phyloP scores from a whole-genome alignment of 306 rosid species.

The Echinosophora koreensis region DNA sequence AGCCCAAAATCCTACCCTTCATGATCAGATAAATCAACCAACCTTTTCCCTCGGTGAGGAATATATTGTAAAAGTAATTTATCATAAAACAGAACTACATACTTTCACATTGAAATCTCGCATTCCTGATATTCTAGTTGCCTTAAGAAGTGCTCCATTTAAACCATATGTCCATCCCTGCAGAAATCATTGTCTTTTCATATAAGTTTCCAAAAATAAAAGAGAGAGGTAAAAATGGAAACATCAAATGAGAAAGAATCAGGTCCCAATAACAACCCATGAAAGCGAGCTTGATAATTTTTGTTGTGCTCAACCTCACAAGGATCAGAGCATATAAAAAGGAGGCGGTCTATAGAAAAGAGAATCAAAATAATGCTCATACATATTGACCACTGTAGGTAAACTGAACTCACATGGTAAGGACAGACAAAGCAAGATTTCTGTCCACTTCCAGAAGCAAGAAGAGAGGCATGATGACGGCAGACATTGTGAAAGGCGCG shows the following conservation, averaged over 20 bases:
- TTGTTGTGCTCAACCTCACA: constrained; percentile 15
- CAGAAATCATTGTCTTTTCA: constrained; percentile 38
- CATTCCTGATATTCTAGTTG: constrained; percentile 80
- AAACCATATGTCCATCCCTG: constrained; percentile 97
- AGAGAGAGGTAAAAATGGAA: constrained; percentile 1
- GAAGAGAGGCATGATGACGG: constrained; percentile 85
- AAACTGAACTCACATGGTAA: constrained; percentile 82
- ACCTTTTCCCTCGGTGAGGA: constrained; percentile 27
- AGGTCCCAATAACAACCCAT: constrained; percentile 1
- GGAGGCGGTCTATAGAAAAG: background rate
- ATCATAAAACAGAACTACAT: constrained; percentile 50
- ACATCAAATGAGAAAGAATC: constrained; percentile 19
- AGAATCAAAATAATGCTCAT: constrained; percentile 17
- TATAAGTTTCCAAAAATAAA: constrained; percentile 9
- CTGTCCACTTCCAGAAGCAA: constrained; percentile 79
- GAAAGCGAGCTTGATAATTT: constrained; percentile 32
- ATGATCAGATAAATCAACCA: constrained; percentile 55
- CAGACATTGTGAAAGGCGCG: constrained; percentile 91
- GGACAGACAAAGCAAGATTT: constrained; percentile 96
- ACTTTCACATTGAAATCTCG: constrained; percentile 73
- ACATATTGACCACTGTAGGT: constrained; percentile 13
- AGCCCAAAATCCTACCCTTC: constrained; percentile 88
- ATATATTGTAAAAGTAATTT: constrained; percentile 31
- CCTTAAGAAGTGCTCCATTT: constrained; percentile 82
- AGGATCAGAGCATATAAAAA: background rate